Evolutionary conservation across 306 rosid species (phyloP).

Genomic region (Crataegus laevigata): DNA sequence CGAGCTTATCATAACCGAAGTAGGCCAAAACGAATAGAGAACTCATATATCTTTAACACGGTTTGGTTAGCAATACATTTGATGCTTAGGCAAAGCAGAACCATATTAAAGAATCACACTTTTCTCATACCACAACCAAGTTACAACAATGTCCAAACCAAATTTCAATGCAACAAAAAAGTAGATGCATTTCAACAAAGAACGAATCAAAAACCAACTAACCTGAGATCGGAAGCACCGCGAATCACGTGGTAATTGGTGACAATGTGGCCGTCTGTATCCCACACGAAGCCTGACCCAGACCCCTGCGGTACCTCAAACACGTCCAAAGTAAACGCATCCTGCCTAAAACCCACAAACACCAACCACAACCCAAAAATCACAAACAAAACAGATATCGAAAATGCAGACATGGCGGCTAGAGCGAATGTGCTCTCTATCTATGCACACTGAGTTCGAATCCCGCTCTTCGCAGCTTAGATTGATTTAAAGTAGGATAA

Average conservation of each 20-base stretch:
- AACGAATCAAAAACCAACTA: neutral
- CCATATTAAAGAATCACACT: neutral
- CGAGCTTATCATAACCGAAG: neutral
- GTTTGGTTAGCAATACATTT: neutral
- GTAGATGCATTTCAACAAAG: neutral
- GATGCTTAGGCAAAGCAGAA: neutral
- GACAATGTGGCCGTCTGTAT: constrained; percentile 69
- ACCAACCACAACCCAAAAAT: neutral
- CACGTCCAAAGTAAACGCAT: constrained; percentile 87
- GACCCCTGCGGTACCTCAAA: constrained; percentile 98
- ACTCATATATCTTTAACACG: neutral
- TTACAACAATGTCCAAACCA: neutral
- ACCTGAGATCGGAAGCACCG: constrained; percentile 99
- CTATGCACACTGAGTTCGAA: too few species aligned
- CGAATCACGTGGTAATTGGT: constrained; percentile 96
- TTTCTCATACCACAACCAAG: neutral
- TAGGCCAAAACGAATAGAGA: neutral
- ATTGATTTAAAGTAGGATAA: too few species aligned
- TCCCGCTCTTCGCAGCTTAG: too few species aligned
- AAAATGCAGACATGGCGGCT: neutral
- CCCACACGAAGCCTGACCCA: constrained; percentile 98
- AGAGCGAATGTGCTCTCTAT: too few species aligned
- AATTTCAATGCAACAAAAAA: neutral
- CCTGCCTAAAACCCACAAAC: constrained; percentile 61
- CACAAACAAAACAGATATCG: neutral